These are phyloP conservation scores for Rhytidhysteron rufulum DNA, from an alignment of 2,329 filamentous ascomycete genomes.

Conservation along the genomic window DNA sequence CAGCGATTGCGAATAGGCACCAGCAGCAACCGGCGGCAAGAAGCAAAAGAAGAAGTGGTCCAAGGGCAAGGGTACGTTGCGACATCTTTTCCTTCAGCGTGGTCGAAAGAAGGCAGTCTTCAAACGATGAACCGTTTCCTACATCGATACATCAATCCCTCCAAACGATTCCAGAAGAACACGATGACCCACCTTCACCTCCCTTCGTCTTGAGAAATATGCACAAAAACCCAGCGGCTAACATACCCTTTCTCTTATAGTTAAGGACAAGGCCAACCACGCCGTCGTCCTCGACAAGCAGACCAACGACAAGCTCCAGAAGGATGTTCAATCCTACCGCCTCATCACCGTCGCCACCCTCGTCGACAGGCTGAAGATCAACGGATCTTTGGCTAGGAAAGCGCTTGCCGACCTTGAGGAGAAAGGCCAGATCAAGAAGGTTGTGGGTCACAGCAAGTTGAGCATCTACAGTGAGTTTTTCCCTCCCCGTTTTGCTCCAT, in stretches of 20 bases:
- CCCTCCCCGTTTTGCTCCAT: neutral
- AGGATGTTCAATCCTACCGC: constrained; percentile 99
- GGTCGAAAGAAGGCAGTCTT: too few species aligned
- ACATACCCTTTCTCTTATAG: constrained; percentile 48
- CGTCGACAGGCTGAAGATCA: constrained; percentile 99
- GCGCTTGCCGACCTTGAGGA: constrained; percentile 92
- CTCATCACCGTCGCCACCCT: constrained; percentile 98
- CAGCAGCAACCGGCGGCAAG: constrained; percentile 64
- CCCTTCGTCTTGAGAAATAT: too few species aligned
- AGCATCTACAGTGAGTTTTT: constrained; percentile 85
- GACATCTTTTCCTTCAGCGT: constrained; percentile 15
- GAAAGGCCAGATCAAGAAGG: constrained; percentile 97
- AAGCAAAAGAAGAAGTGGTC: constrained; percentile 83
- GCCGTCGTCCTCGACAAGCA: constrained; percentile 98
- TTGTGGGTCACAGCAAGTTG: constrained; percentile 94
- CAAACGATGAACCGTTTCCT: neutral
- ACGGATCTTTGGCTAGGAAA: constrained; percentile 90
- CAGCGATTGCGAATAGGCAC: constrained; percentile 40
- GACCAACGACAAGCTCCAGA: constrained; percentile 97
- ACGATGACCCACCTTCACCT: neutral
- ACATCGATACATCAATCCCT: neutral
- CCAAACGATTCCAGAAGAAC: too few species aligned
- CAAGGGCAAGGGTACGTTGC: constrained; percentile 56
- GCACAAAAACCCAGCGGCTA: constrained; percentile 15
- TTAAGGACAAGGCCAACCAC: constrained; percentile 99